phyloP scores from a whole-genome alignment of 1,139 yeast genomes.

The Diutina ranongensis region DNA sequence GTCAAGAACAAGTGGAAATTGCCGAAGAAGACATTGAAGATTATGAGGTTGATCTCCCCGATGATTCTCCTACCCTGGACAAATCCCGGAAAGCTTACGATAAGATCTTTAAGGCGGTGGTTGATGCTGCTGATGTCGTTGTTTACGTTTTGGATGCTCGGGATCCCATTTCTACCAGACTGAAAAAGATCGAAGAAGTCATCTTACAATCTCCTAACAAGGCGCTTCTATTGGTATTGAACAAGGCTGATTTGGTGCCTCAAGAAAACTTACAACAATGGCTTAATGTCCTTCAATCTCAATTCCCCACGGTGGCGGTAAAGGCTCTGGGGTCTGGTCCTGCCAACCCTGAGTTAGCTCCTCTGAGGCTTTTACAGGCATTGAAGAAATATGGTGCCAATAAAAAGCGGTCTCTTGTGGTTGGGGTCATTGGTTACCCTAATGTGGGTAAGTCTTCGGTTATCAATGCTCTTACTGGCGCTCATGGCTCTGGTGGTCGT shows the following conservation, averaged over 20 bases:
- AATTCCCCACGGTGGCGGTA: slow-evolving; percentile 88
- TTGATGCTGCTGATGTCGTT: slow-evolving; percentile 82
- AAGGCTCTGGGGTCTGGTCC: slow-evolving; percentile 36
- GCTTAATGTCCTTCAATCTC: slow-evolving; percentile 67
- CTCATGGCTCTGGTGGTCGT: slow-evolving; percentile 50
- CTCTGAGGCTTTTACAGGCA: slow-evolving; percentile 64
- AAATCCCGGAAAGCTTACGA: slow-evolving; percentile 89
- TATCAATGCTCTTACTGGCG: slow-evolving; percentile 76
- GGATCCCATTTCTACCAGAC: slow-evolving; percentile 93
- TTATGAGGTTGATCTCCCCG: slow-evolving; percentile 23
- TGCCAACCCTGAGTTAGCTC: slow-evolving; percentile 60
- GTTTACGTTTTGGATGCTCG: slow-evolving; percentile 92
- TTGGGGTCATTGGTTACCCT: slow-evolving; percentile 95
- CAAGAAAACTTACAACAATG: slow-evolving; percentile 73
- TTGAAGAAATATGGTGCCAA: slow-evolving; percentile 82
- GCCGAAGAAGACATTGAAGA: slow-evolving; percentile 31
- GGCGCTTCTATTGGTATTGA: slow-evolving; percentile 72
- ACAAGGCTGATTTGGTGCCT: slow-evolving; percentile 90
- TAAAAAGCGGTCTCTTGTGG: slow-evolving; percentile 82
- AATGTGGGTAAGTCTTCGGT: slow-evolving; percentile 90
- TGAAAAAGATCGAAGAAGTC: slow-evolving; percentile 83
- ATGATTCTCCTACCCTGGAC: slow-evolving; percentile 32
- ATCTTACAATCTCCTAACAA: slow-evolving; percentile 69
- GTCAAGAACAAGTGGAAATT: slow-evolving; percentile 36
- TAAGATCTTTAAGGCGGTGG: slow-evolving; percentile 70